Evolutionary conservation across 2,329 filamentous ascomycete genomes (phyloP), one percentile per base, ranked within the genome.

Genomic region (Beauveria bassiana): DNA sequence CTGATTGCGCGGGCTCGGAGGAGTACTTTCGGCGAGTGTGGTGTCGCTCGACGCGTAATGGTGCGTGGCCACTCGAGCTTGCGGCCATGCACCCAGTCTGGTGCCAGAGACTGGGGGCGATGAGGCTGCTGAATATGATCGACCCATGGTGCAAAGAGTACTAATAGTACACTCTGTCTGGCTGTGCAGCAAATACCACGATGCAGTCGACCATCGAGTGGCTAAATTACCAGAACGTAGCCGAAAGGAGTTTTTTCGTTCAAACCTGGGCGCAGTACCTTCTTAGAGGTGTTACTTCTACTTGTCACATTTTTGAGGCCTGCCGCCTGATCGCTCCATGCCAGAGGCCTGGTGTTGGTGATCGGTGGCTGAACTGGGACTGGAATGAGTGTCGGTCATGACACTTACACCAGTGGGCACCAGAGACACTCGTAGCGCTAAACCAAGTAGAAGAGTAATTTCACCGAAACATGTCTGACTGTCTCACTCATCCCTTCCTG

Each of bases 31-130:
- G 18, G 50, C 59, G 12, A 61, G 59, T 7, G 52, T 61, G 16
- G 51, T 49, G 6, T 61, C 59, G 40, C 59, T 56, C 9, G 51
- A 55, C 7, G 59, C 51, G 14, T 55, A 56, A 31, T 42, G 10
- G n/a, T 42, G 16, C 22, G 50, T 42, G 2, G 34, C 43, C 28
- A 61, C 42, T 20, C 51, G 51, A 6, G 38, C 59, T 7, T 16
- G 45, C 9, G 51, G 59, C n/a, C 43, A 56, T 7, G 31, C 26
- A 4, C 24, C 26, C 43, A 61, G 6, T 53, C 52, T 24, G 28
- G 51, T 49, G 20, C 34, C 47, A 34, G n/a, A 53, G 12, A 24
- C 49, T 8, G 47, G 26, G 42, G 54, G 45, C n/a, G 50, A 43
- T 14, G 56, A n/a, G 46, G 47, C 28, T 14, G 46, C 22, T 28